Evolutionary conservation across 1,284 basidiomycete species (phyloP), one percentile per base, ranked within the genome.

Genomic region (Quambalaria eucalypti): DNA sequence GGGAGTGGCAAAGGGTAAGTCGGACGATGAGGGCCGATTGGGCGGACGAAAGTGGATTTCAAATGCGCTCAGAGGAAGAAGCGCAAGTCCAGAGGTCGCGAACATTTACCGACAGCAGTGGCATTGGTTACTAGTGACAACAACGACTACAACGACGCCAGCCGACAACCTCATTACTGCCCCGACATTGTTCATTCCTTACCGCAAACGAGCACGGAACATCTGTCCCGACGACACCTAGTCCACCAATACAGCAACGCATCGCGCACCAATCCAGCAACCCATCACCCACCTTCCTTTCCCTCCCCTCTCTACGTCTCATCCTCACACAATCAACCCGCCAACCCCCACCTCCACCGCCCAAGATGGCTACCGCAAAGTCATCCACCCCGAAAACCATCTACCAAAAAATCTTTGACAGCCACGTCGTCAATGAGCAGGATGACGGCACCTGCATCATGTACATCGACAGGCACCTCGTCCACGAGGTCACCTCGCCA

Each of bases 401-500:
- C 23, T 74, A 73, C 61, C 52, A 74, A 44, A 74, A 74, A 55
- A 69, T 73, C 61, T 74, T 71, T 23, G 28, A 48, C n/a, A 28
- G n/a, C 47, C 56, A 58, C 46, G 57, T 71, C 51, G 59, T 71
- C 38, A 55, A 62, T 40, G 68, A 72, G 55, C 68, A 72, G 50
- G 62, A 63, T 31, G 66, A 70, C 55, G 66, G 65, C 55, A 73
- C 67, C 33, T 69, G 66, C 54, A 55, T 74, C 47, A 54, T 74
- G 55, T 73, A 73, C 63, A 73, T 74, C 31, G 72, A 74, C 58
- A 64, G 70, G 28, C 71, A 74, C 53, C 59, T 74, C 14, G 71
- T 74, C 12, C 71, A 74, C 62, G 71, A 74, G 56, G 71, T 74
- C 30, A 74, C 71, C 19, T 73, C 71, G 54, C 71, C 71, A 31